These are phyloP conservation scores for Athelia psychrophila DNA, from an alignment of 1,284 basidiomycete genomes.

Conservation along the genomic window DNA sequence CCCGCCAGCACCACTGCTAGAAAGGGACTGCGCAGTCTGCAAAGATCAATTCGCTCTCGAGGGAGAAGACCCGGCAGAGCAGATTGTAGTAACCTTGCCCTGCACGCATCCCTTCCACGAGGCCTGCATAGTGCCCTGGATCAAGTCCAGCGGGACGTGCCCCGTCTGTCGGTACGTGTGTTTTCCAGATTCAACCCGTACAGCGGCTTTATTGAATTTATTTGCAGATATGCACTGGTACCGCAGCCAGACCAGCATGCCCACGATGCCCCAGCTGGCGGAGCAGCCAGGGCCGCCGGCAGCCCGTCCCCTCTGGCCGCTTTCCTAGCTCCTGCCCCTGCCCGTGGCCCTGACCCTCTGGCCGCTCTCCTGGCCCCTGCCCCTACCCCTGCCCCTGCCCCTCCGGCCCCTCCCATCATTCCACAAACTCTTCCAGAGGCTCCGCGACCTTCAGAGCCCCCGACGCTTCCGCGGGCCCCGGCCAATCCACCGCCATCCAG, in stretches of 20 bases:
- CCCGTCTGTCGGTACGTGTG: slow-evolving; percentile 73
- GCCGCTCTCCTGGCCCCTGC: not conserved
- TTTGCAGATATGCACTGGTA: slow-evolving; percentile 47
- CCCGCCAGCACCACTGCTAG: slow-evolving; percentile 47
- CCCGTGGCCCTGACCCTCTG: not conserved
- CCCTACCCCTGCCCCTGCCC: not conserved
- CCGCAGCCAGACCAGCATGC: slow-evolving; percentile 44
- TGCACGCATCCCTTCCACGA: slow-evolving; percentile 83
- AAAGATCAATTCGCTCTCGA: slow-evolving; percentile 71
- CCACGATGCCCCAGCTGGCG: not conserved
- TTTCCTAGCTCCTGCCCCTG: not conserved
- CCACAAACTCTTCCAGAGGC: too few relatives aligned
- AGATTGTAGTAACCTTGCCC: slow-evolving; percentile 67
- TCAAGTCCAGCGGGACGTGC: slow-evolving; percentile 81
- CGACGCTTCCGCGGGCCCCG: too few relatives aligned
- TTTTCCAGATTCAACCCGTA: not conserved
- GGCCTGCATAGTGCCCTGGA: slow-evolving; percentile 78
- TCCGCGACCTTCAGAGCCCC: too few relatives aligned
- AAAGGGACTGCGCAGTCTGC: slow-evolving; percentile 76
- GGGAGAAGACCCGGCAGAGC: slow-evolving; percentile 69
- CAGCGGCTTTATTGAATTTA: slow-evolving; percentile 5
- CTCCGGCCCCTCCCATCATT: too few relatives aligned
- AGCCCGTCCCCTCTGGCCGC: not conserved
- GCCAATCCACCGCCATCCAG: too few relatives aligned
- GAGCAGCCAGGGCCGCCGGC: not conserved